Conservation (phyloP, 75 land plant genomes). For the Selaginella moellendorffii region DNA sequence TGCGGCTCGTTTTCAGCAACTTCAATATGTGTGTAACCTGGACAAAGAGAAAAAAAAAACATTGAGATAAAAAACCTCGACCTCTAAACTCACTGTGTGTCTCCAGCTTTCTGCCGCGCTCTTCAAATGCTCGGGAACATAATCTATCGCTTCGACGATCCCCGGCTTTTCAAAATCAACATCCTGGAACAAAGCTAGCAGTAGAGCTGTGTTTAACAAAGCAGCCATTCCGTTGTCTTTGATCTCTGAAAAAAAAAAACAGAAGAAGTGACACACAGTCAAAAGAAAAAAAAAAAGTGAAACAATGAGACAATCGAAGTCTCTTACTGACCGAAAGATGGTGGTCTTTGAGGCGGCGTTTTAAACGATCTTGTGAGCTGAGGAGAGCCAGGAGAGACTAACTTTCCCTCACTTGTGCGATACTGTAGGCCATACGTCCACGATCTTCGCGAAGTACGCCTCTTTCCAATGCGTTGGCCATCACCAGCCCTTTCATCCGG, state of each 20-base stretch:
- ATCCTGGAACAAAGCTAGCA: not conserved
- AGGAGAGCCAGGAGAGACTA: too few relatives aligned
- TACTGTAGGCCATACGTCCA: too few relatives aligned
- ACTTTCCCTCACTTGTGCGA: too few relatives aligned
- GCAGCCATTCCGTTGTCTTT: not conserved
- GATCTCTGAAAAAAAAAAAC: not conserved
- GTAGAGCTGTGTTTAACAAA: not conserved
- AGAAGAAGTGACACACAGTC: not conserved
- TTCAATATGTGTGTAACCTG: not conserved
- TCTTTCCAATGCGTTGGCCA: too few relatives aligned
- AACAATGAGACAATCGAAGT: too few relatives aligned
- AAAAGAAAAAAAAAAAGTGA: not conserved
- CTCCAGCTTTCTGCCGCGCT: not conserved
- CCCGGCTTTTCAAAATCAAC: not conserved
- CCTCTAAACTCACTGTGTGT: not conserved
- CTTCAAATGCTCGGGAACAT: not conserved
- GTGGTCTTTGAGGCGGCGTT: too few relatives aligned
- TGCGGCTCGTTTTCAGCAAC: not conserved
- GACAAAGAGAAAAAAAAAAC: not conserved
- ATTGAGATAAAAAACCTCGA: not conserved
- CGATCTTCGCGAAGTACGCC: too few relatives aligned
- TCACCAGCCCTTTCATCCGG: too few relatives aligned
- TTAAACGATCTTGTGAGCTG: too few relatives aligned
- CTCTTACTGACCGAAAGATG: too few relatives aligned
- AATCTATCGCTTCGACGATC: not conserved